Conservation (phyloP, 768 basidiomycete genomes). For the Fistulinella prunicolor region DNA sequence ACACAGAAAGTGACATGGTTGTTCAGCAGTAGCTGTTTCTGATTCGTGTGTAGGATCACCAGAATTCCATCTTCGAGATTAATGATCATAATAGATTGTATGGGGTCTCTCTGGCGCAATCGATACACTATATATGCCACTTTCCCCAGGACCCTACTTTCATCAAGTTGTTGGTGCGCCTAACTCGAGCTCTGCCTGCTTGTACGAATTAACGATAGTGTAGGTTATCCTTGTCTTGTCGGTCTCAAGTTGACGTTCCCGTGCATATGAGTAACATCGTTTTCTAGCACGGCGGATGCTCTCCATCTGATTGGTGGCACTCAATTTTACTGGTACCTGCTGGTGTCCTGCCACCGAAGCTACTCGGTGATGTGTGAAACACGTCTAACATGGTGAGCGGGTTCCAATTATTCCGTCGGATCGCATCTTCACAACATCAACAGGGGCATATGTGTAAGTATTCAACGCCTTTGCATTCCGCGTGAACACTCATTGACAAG, state of each 20-base stretch:
- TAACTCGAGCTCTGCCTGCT: no score
- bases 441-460: slow-evolving; percentile 14
- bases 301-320: slow-evolving; percentile 2
- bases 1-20: neutral
- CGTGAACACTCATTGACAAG: neutral
- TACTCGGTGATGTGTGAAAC: neutral
- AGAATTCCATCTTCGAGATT: neutral
- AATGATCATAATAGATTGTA: slow-evolving; percentile 11
- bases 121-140: neutral
- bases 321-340: slow-evolving; percentile 5
- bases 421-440: neutral
- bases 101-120: slow-evolving; percentile 7
- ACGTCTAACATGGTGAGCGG: slow-evolving; percentile 11
- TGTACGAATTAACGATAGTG: neutral
- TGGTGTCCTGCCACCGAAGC: slow-evolving; percentile 8
- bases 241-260: neutral
- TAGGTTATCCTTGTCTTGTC: slow-evolving; percentile 14
- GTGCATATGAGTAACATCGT: neutral
- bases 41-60: slow-evolving; percentile 1
- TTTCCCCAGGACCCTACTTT: slow-evolving; percentile 5
- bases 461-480: no score
- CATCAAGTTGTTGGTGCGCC: slow-evolving; percentile 12
- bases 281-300: slow-evolving; percentile 6
- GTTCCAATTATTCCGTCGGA: neutral
- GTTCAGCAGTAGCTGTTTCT: slow-evolving; percentile 1